These are phyloP conservation scores for Plasmodium vivax DNA, from an alignment of 169 alveolate species.

Conservation along the genomic window DNA sequence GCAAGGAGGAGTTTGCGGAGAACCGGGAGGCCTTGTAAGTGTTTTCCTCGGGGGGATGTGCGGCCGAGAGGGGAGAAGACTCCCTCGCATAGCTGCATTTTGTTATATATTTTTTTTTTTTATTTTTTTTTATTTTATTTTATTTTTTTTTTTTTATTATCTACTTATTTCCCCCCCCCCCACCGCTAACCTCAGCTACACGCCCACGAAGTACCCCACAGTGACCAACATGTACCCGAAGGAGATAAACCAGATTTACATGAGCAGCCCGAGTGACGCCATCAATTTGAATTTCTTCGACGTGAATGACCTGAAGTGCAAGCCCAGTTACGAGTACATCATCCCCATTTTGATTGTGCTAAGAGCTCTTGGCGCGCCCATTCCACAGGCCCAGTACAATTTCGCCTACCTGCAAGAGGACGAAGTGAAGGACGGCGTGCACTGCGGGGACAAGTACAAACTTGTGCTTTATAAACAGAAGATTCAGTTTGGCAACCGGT, in stretches of 20 bases:
- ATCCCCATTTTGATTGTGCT: conserved; percentile 49
- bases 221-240: conserved; percentile 23
- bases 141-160: background rate
- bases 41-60: background rate
- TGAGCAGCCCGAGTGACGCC: conserved; percentile 50
- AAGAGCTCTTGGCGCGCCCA: conserved; percentile 42
- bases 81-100: background rate
- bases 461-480: conserved; percentile 55
- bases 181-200: conserved; percentile 3
- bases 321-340: conserved; percentile 60
- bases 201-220: conserved; percentile 44
- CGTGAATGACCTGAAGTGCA: conserved; percentile 48
- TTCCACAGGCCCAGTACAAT: conserved; percentile 56
- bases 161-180: background rate
- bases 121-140: background rate
- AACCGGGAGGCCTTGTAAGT: conserved; percentile 30
- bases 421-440: background rate
- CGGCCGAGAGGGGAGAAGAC: background rate
- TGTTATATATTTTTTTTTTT: background rate
- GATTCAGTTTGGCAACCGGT: conserved; percentile 49
- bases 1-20: conserved; percentile 37
- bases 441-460: conserved; percentile 13
- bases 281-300: conserved; percentile 30
- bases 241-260: conserved; percentile 29
- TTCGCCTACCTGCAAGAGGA: conserved; percentile 60